Evolutionary conservation across 805 yeast genomes (phyloP).

Genomic region (Clavispora vitiphila): DNA sequence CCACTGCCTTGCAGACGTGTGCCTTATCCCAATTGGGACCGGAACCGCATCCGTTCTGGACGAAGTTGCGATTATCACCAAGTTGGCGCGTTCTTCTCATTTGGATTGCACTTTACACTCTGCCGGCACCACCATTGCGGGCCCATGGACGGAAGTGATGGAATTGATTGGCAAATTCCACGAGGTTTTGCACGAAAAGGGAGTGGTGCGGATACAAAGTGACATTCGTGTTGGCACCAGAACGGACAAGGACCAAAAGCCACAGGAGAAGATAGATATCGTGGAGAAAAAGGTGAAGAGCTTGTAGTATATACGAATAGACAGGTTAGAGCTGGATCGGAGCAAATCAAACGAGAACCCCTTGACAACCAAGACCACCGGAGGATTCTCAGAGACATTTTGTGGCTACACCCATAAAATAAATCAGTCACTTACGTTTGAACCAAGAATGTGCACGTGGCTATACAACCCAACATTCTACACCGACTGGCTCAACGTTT

Average conservation of each 20-base stretch:
- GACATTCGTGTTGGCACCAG: slow-evolving; percentile 87
- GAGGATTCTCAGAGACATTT: too few relatives aligned
- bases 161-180: slow-evolving; percentile 74
- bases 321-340: too few relatives aligned
- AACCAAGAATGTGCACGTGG: too few relatives aligned
- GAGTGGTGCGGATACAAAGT: slow-evolving; percentile 75
- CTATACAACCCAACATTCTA: background rate
- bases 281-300: slow-evolving; percentile 47
- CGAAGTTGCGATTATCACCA: slow-evolving; percentile 69
- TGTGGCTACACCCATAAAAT: too few relatives aligned
- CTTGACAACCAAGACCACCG: too few relatives aligned
- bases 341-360: too few relatives aligned
- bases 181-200: slow-evolving; percentile 59
- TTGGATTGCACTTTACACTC: slow-evolving; percentile 72
- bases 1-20: slow-evolving; percentile 78
- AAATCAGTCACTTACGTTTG: background rate
- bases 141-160: slow-evolving; percentile 91
- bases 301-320: too few relatives aligned
- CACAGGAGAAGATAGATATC: slow-evolving; percentile 64
- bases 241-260: slow-evolving; percentile 66
- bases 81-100: slow-evolving; percentile 55
- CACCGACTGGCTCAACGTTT: background rate
- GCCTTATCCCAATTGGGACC: slow-evolving; percentile 85
- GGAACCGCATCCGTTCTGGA: slow-evolving; percentile 73
- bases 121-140: slow-evolving; percentile 89